These are phyloP conservation scores for Pichia sp. DNA, from an alignment of 1,139 yeast species.

Conservation along the genomic window DNA sequence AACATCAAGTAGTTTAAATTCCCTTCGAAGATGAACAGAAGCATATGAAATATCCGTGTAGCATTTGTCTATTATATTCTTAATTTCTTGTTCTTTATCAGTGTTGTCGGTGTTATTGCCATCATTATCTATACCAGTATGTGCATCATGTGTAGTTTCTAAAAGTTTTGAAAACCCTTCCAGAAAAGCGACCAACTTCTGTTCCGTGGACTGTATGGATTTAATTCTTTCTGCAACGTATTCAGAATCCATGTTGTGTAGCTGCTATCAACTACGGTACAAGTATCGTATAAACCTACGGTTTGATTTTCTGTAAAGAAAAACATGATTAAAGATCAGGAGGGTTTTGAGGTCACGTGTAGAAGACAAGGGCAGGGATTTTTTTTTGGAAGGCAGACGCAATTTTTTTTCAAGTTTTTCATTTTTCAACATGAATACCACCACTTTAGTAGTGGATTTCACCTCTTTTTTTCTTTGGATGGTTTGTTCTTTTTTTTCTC, in stretches of 20 bases:
- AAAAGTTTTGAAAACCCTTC: not conserved
- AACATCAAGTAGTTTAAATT: conserved; percentile 52
- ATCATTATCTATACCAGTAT: not conserved
- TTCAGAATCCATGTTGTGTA: not conserved
- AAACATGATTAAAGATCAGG: not conserved
- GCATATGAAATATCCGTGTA: conserved; percentile 26
- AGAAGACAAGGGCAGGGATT: not conserved
- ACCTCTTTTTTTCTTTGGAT: not conserved
- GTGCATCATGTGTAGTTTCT: not conserved
- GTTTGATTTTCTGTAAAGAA: not conserved
- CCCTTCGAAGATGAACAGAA: conserved; percentile 48
- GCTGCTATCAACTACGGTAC: not conserved
- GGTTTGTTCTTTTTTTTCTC: not conserved
- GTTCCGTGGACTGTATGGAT: not conserved
- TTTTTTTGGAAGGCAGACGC: not conserved
- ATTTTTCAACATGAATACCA: not conserved
- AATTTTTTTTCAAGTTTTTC: not conserved
- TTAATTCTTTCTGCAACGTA: not conserved
- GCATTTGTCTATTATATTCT: conserved; percentile 16
- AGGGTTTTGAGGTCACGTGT: not conserved
- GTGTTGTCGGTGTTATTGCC: conserved; percentile 18
- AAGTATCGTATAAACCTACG: too few species aligned
- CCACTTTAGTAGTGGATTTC: not conserved
- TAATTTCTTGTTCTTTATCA: conserved; percentile 26
- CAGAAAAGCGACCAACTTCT: not conserved